A percentile compares a stretch with the other conserved stretches of the same genome.
Conservation (phyloP, 331 rosid genomes). For the Erythrophleum ivorense region DNA sequence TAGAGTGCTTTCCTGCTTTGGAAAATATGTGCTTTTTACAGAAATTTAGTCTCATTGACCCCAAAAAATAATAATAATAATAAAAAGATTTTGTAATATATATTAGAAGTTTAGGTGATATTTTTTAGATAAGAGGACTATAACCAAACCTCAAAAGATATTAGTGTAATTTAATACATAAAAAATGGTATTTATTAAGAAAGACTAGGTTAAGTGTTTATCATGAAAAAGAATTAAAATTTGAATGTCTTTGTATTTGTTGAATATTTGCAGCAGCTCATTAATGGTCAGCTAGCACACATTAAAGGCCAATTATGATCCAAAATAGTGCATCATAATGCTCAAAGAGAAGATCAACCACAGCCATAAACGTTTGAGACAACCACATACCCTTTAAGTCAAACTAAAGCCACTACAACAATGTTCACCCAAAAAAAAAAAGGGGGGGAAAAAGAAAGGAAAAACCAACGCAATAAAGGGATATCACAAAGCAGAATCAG, state of each 20-base stretch:
- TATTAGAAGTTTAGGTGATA: no score
- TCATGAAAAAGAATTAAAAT: background rate
- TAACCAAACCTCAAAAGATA: no score
- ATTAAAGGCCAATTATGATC: constrained; percentile 16
- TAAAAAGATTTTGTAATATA: no score
- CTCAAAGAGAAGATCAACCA: constrained; percentile 30
- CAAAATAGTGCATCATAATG: constrained; percentile 36
- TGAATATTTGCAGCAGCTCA: background rate
- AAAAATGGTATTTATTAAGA: background rate
- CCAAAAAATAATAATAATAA: no score
- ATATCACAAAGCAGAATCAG: constrained; percentile 52
- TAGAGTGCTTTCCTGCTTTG: no score
- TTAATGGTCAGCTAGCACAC: background rate
- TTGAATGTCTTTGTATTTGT: background rate
- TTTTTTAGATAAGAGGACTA: no score
- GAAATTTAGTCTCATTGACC: no score
- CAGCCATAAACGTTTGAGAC: constrained; percentile 32
- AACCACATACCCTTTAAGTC: constrained; percentile 37
- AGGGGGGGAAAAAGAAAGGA: background rate
- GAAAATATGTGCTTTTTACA: no score
- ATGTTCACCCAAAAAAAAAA: background rate
- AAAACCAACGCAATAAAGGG: constrained; percentile 38
- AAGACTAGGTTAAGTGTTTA: background rate
- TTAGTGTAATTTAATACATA: no score
- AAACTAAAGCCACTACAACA: constrained; percentile 42